phyloP scores from a whole-genome alignment of 352 stramenopile species.

The Pythium folliculosum region DNA sequence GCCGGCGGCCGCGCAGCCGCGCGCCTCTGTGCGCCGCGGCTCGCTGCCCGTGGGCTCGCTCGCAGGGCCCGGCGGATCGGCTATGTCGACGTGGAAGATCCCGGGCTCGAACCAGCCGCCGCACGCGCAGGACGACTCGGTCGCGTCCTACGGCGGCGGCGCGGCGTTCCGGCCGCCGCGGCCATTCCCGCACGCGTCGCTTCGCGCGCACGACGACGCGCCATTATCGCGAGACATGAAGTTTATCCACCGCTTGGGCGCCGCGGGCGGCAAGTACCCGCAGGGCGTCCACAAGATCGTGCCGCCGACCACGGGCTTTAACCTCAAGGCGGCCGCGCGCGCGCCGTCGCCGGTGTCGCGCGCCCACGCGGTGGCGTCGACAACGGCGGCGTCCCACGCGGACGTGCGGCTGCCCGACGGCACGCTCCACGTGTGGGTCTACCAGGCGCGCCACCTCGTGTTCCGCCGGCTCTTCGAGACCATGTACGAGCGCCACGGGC shows the following conservation, averaged over 20 bases:
- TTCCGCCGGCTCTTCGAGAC: constrained; percentile 42
- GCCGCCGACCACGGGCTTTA: constrained; percentile 13
- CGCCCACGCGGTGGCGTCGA: too few species aligned
- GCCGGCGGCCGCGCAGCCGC: constrained; percentile 1
- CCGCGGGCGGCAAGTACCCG: background rate
- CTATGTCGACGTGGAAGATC: constrained; percentile 11
- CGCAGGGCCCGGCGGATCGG: background rate
- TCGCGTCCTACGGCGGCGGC: background rate
- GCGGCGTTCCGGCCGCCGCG: background rate
- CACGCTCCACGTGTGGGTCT: constrained; percentile 53
- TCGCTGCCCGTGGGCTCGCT: constrained; percentile 7
- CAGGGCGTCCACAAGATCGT: constrained; percentile 9
- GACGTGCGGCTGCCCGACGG: constrained; percentile 28
- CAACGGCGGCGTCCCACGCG: background rate
- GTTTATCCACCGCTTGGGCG: constrained; percentile 4
- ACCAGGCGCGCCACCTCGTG: constrained; percentile 46
- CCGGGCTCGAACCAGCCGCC: background rate
- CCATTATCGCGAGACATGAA: too few species aligned
- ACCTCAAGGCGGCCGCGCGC: background rate
- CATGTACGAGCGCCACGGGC: constrained; percentile 49
- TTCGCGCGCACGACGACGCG: background rate
- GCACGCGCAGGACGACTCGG: constrained; percentile 8
- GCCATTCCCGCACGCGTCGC: background rate
- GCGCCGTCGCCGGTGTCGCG: too few species aligned
- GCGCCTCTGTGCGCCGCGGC: background rate